Evolutionary conservation across 306 rosid genomes (phyloP).

Genomic region (Prinsepia uniflora): DNA sequence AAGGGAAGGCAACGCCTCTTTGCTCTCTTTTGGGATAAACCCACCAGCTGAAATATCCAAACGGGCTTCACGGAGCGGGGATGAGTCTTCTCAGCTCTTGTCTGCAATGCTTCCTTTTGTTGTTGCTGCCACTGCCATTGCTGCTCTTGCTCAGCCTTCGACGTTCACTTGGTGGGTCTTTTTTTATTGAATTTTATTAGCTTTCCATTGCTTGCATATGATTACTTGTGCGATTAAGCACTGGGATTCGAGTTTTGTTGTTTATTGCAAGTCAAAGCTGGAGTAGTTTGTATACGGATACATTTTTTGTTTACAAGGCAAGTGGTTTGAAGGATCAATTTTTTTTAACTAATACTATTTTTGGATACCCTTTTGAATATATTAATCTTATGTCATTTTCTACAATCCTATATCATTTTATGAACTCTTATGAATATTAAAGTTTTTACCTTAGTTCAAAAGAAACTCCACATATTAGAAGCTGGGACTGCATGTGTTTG

Average conservation of each 20-base stretch:
- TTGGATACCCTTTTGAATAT: background rate
- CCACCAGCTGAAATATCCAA: constrained; percentile 30
- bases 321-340: background rate
- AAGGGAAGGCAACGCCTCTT: constrained; percentile 44
- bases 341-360: background rate
- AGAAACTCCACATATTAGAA: background rate
- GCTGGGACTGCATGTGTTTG: constrained; percentile 40
- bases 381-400: background rate
- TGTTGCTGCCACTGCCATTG: constrained; percentile 83
- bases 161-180: constrained; percentile 77
- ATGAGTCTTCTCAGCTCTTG: constrained; percentile 54
- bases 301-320: background rate
- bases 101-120: constrained; percentile 94
- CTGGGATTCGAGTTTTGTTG: constrained; percentile 3
- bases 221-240: background rate
- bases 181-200: background rate
- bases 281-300: background rate
- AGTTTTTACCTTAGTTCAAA: background rate
- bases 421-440: background rate
- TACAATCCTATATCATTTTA: background rate
- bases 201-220: background rate
- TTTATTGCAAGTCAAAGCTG: background rate
- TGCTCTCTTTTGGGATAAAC: constrained; percentile 55
- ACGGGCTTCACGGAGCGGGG: constrained; percentile 26
- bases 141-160: constrained; percentile 83